Percentiles rank a stretch among this genome's conserved stretches.
phyloP scores from a whole-genome alignment of 352 stramenopile species.

The Globisporangium middletonii region DNA sequence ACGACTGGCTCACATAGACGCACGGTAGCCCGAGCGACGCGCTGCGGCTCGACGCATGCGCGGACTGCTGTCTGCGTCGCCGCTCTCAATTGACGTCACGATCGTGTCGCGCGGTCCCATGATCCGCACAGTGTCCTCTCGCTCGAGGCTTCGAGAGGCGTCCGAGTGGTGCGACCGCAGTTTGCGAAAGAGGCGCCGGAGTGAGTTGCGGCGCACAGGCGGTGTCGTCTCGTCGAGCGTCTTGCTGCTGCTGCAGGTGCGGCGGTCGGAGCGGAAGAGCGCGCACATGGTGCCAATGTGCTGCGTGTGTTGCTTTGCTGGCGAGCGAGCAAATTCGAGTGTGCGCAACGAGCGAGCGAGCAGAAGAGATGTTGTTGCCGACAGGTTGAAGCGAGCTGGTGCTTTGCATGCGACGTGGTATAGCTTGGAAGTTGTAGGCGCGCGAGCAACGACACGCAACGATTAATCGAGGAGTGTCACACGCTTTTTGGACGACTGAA shows the following conservation, averaged over 20 bases:
- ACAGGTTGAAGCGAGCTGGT: too few relatives aligned
- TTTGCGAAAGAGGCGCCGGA: slow-evolving; percentile 17
- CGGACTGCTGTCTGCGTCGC: neutral
- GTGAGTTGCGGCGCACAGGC: slow-evolving; percentile 11
- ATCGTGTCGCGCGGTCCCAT: slow-evolving; percentile 34
- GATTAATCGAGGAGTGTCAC: too few relatives aligned
- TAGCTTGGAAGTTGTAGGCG: too few relatives aligned
- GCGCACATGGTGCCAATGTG: slow-evolving; percentile 18
- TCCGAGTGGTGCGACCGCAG: slow-evolving; percentile 3
- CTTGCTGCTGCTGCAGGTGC: neutral
- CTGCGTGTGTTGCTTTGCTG: neutral
- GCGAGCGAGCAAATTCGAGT: neutral
- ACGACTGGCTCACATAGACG: slow-evolving; percentile 12
- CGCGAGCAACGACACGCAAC: too few relatives aligned
- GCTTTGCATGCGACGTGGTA: too few relatives aligned
- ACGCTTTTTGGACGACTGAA: too few relatives aligned
- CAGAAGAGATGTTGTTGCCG: too few relatives aligned
- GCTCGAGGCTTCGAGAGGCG: neutral
- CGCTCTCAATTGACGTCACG: slow-evolving; percentile 21
- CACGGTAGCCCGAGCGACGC: slow-evolving; percentile 8
- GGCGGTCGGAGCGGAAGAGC: slow-evolving; percentile 20
- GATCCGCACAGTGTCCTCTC: slow-evolving; percentile 22
- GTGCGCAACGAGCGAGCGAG: neutral
- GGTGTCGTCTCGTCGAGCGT: slow-evolving; percentile 11
- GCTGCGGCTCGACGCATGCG: neutral